Percentiles rank a stretch among this genome's conserved stretches.
Evolutionary conservation across 768 basidiomycete genomes (phyloP).

Genomic region (Cystobasidium ongulense): DNA sequence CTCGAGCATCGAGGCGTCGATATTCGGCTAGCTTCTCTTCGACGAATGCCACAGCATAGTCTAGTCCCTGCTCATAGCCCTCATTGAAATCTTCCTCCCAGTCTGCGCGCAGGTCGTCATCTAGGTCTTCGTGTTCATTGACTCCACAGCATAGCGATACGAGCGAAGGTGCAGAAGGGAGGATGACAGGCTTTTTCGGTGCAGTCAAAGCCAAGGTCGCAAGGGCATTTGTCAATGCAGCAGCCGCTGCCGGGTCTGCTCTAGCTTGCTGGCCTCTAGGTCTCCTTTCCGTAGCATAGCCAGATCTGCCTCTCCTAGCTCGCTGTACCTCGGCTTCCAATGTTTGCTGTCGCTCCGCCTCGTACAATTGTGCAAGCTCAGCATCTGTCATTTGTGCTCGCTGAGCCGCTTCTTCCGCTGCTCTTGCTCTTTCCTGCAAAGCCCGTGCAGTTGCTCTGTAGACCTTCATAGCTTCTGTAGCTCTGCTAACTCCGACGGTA

Average conservation of each 20-base stretch:
- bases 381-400: background rate
- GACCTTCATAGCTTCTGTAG: slow-evolving; percentile 35
- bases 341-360: background rate
- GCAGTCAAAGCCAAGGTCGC: background rate
- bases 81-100: slow-evolving; percentile 32
- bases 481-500: slow-evolving; percentile 20
- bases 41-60: background rate
- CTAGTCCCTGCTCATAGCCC: slow-evolving; percentile 33
- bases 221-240: background rate
- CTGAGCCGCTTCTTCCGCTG: background rate
- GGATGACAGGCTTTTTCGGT: slow-evolving; percentile 33
- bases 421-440: background rate
- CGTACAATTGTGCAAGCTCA: background rate
- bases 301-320: background rate
- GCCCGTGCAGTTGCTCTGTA: slow-evolving; percentile 22
- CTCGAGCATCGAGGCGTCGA: background rate
- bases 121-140: background rate
- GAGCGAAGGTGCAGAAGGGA: slow-evolving; percentile 31
- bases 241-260: slow-evolving; percentile 16
- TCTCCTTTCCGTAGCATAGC: slow-evolving; percentile 12
- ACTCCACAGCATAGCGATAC: slow-evolving; percentile 31
- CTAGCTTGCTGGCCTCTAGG: background rate
- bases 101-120: background rate
- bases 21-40: slow-evolving; percentile 21
- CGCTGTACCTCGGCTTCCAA: slow-evolving; percentile 30